These are phyloP conservation scores for Termitomyces bulborhizus DNA, from an alignment of 768 basidiomycete species.

Conservation along the genomic window DNA sequence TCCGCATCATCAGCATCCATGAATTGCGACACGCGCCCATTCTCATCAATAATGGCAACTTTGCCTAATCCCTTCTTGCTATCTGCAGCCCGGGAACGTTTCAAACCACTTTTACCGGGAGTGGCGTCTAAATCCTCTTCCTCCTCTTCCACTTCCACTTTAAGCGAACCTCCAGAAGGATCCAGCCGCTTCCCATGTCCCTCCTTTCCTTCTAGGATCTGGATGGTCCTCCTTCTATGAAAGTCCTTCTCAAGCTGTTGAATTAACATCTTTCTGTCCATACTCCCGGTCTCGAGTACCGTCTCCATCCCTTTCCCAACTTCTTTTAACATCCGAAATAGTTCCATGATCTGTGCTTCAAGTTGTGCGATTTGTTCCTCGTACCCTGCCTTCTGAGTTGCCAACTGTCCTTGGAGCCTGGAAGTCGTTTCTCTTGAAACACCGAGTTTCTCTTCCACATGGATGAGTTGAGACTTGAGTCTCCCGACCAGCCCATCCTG, in stretches of 20 bases:
- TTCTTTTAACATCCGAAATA: conserved; percentile 92
- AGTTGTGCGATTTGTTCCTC: conserved; percentile 85
- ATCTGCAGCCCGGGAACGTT: conserved; percentile 24
- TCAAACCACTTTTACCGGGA: conserved; percentile 46
- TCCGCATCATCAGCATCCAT: conserved; percentile 85
- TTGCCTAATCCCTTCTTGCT: conserved; percentile 19
- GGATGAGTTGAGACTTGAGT: conserved; percentile 64
- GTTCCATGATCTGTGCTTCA: conserved; percentile 87
- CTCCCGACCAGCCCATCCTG: conserved; percentile 80
- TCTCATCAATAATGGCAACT: conserved; percentile 32
- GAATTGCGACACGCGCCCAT: conserved; percentile 70
- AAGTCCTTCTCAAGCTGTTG: conserved; percentile 75
- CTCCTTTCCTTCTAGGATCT: conserved; percentile 74
- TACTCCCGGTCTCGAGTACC: conserved; percentile 59
- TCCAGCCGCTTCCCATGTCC: conserved; percentile 25
- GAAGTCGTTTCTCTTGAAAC: conserved; percentile 76
- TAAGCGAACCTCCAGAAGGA: conserved; percentile 13
- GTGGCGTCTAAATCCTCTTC: conserved; percentile 51
- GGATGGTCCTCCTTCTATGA: conserved; percentile 79
- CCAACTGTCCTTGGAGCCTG: conserved; percentile 71
- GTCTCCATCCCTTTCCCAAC: conserved; percentile 71
- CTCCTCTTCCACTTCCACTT: conserved; percentile 31
- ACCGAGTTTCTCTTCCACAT: conserved; percentile 71
- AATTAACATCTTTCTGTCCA: conserved; percentile 81
- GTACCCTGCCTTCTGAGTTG: conserved; percentile 70